Conservation (phyloP, 352 stramenopile genomes). For the Globisporangium nagaii region DNA sequence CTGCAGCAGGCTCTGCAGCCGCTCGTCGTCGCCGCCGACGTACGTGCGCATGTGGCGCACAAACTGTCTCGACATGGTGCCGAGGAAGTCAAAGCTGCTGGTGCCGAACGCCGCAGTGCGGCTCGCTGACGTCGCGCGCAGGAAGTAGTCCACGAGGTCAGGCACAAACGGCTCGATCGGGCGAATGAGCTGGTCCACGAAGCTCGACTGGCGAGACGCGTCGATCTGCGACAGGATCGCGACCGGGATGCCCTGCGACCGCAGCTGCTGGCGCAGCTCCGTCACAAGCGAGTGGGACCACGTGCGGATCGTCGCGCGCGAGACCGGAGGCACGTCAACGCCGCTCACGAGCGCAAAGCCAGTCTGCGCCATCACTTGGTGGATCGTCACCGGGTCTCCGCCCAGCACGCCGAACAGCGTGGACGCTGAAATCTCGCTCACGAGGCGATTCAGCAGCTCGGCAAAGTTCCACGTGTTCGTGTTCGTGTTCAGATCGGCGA, state of each 20-base stretch:
- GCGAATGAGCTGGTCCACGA: constrained; percentile 42
- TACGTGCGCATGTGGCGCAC: constrained; percentile 31
- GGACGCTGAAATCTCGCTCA: constrained; percentile 35
- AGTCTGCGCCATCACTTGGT: constrained; percentile 49
- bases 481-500: constrained; percentile 31
- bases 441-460: constrained; percentile 42
- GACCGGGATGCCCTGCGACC: constrained; percentile 24
- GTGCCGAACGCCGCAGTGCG: constrained; percentile 37
- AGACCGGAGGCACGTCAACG: constrained; percentile 54
- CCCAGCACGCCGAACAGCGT: constrained; percentile 51
- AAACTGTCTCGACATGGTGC: constrained; percentile 48
- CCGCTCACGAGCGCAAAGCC: constrained; percentile 57
- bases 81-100: constrained; percentile 42
- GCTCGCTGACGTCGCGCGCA: constrained; percentile 58
- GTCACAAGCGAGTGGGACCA: constrained; percentile 44
- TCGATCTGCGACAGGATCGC: constrained; percentile 28
- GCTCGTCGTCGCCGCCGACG: constrained; percentile 23
- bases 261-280: constrained; percentile 43
- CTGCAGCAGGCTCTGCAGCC: constrained; percentile 29
- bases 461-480: constrained; percentile 59
- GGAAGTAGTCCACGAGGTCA: constrained; percentile 47
- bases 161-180: constrained; percentile 52
- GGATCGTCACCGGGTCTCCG: constrained; percentile 39
- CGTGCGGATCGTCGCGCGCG: constrained; percentile 40
- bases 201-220: constrained; percentile 13